A percentile compares a stretch with the other conserved stretches of the same genome.
Evolutionary conservation across 805 yeast species (phyloP).

Genomic region (Yueomyces sp.): DNA sequence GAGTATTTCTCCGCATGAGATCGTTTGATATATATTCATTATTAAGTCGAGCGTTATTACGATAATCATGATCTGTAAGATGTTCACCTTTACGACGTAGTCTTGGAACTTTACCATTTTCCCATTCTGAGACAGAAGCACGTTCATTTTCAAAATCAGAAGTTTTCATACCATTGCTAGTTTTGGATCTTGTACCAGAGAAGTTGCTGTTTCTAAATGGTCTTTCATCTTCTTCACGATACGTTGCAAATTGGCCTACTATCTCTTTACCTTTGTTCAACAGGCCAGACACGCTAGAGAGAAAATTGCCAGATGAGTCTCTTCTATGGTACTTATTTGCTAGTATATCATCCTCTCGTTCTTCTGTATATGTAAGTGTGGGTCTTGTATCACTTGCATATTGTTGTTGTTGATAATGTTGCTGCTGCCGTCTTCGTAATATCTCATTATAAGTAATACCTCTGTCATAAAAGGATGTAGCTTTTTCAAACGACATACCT

Average conservation of each 20-base stretch:
- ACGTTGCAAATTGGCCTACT: slow-evolving; percentile 14
- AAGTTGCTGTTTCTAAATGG: slow-evolving; percentile 3
- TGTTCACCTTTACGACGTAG: background rate
- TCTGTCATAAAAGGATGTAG: slow-evolving; percentile 11
- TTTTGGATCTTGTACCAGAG: background rate
- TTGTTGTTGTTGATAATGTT: background rate
- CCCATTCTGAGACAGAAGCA: background rate
- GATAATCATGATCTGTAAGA: background rate
- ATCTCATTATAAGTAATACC: slow-evolving; percentile 17
- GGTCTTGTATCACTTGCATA: background rate
- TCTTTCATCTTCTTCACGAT: slow-evolving; percentile 13
- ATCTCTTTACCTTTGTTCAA: slow-evolving; percentile 22
- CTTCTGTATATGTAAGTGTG: background rate
- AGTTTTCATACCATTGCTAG: background rate
- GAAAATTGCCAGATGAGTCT: slow-evolving; percentile 1
- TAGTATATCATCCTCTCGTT: slow-evolving; percentile 2
- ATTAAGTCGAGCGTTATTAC: background rate
- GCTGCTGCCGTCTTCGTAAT: background rate
- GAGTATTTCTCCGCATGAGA: background rate
- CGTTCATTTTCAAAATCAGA: background rate
- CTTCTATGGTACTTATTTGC: slow-evolving; percentile 1
- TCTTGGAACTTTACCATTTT: background rate
- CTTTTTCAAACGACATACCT: slow-evolving; percentile 13
- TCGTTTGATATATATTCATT: background rate
- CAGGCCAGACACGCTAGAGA: slow-evolving; percentile 17